phyloP scores from a whole-genome alignment of 2,329 filamentous ascomycete genomes.

The Aureobasidium uvarum region DNA sequence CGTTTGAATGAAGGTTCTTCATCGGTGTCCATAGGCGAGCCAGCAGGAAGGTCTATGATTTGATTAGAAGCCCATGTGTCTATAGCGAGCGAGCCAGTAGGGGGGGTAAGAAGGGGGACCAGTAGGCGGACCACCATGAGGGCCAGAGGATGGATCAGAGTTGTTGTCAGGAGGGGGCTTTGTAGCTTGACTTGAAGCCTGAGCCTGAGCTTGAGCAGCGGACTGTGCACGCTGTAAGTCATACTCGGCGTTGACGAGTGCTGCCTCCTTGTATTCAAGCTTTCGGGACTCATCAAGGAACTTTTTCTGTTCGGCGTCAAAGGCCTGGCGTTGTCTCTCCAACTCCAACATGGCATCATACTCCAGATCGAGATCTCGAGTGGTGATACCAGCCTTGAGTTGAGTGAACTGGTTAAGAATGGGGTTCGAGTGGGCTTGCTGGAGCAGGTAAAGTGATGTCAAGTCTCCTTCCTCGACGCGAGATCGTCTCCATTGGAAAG shows the following conservation, averaged over 20 bases:
- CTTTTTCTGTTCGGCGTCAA: not conserved
- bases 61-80: no score
- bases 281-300: not conserved
- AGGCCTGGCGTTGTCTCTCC: not conserved
- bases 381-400: not conserved
- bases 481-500: conserved; percentile 3
- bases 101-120: no score
- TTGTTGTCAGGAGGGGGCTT: not conserved
- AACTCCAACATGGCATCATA: not conserved
- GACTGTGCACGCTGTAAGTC: not conserved
- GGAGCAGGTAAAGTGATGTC: not conserved
- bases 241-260: not conserved
- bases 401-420: not conserved
- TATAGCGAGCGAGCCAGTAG: no score
- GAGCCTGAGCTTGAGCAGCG: not conserved
- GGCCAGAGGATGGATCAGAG: no score
- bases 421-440: not conserved
- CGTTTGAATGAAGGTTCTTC: not conserved
- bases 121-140: no score
- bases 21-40: no score
- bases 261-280: not conserved
- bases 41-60: no score
- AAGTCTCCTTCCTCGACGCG: not conserved
- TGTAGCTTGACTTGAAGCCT: not conserved
- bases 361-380: not conserved